Evolutionary conservation across 192 early-diverging fungal species (phyloP).

Genomic region (Thoreauomyces humboldtii): DNA sequence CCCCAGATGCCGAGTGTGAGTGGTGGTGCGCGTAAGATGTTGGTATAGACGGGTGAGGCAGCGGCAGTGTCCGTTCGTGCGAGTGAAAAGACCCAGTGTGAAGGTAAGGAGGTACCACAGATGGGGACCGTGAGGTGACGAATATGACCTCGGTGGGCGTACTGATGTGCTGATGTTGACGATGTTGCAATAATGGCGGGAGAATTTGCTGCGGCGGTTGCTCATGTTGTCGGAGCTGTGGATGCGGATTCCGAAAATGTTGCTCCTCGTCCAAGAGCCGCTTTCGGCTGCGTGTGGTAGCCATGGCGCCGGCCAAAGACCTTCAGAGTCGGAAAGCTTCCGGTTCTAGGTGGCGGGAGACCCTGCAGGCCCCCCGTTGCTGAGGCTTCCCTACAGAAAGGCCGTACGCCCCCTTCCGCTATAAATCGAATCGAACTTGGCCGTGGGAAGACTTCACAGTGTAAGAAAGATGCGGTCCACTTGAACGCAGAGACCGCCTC

Average conservation of each 20-base stretch:
- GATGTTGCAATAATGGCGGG: too few species aligned
- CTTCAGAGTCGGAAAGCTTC: too few species aligned
- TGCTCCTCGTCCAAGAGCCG: background rate
- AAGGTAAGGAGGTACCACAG: background rate
- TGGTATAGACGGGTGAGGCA: background rate
- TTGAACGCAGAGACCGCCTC: too few species aligned
- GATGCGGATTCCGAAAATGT: constrained; percentile 4
- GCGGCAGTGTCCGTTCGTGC: background rate
- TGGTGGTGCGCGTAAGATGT: too few species aligned
- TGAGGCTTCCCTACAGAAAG: too few species aligned
- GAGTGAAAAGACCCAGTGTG: background rate
- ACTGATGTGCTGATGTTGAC: background rate
- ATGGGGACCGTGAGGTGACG: constrained; percentile 11
- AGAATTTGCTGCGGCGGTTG: background rate
- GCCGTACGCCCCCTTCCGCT: too few species aligned
- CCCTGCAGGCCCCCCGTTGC: too few species aligned
- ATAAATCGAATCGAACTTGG: too few species aligned
- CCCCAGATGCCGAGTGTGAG: too few species aligned
- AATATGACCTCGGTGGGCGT: constrained; percentile 5
- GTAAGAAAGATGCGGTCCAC: too few species aligned
- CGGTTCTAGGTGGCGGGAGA: too few species aligned
- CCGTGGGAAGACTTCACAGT: too few species aligned
- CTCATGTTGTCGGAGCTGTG: background rate
- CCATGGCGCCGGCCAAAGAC: background rate
- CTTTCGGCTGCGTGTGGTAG: constrained; percentile 8